Base-by-base conservation (phyloP, 371 early-diverging fungal genomes). In the Mortierella sp. region DNA sequence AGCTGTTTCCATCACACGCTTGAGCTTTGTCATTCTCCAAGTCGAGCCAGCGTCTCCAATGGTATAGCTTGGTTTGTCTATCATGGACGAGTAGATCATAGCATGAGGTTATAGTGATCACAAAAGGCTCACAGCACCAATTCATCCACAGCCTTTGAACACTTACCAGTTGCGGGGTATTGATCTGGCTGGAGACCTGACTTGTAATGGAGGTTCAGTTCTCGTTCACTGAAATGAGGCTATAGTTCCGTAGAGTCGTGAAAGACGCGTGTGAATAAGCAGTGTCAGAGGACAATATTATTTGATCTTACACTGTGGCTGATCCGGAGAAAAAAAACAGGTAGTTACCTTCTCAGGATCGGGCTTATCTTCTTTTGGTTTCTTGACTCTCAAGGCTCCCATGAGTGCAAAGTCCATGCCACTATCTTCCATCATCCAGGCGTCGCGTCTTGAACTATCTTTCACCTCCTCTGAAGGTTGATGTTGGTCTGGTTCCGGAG, bases 1-100 rank as follows among this genome's bases (percentile, higher is more conserved):
- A 0, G 94, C 91, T 37, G 86, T 86, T 52, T 93, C 92, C 67
- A 81, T 80, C 31, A 89, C 83, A 34, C 91, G 83, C 60, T 84
- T 85, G 44, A 94, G 79, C 54, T 93, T 93, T 72, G 89, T 89
- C 93, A 93, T 94, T 50, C 94, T 81, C 95, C 95, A 94, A 16
- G 68, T 85, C 0, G 92, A 89, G 1, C 93, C 93, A 3, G 85
- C 83, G 63, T 94, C 95, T 0, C 95, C 95, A 71, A 83, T 85
- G 72, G 85, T 53, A 52, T 64, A 72, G 4, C 56, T 49, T 45
- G 68, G 73, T 60, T 68, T 71, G 17, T 72, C 78, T 78, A 40
- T 34, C 34, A 34, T 34, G 34, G 34, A 34, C n/a, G n/a, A n/a
- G n/a, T n/a, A 34, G 34, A 10, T 34, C 34, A n/a, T n/a, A 34